Base-by-base conservation (phyloP, 1,284 basidiomycete species). In the Cerrena zonata region DNA sequence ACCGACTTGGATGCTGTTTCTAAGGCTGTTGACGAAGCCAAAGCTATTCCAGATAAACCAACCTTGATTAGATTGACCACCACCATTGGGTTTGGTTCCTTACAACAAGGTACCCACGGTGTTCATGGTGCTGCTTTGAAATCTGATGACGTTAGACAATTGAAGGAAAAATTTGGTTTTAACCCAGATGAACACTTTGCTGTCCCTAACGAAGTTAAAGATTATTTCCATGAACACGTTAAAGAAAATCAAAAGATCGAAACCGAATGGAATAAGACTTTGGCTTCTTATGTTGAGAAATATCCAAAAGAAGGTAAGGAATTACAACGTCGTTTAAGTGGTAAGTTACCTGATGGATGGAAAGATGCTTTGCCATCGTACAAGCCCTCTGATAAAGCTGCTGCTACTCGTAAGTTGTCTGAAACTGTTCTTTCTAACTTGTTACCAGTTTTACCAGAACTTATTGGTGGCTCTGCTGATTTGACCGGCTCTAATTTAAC, bases 71-170 rank as follows among this genome's bases (percentile, higher is more conserved):
- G 82, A 57, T 73, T 95, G 53, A 83, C 78, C 67, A 97, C 94
- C 55, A 95, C 89, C 54, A 97, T 97, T 59, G 94, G 94, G 49
- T 97, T 80, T 67, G 94, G 94, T 55, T 96, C 94, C 44, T 89
- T 89, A 75, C 81, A 84, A 65, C 87, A 93, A 72, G 94, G 94
- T 59, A 91, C 89, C 18, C 92, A 95, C 63, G 89, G 90, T 60
- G 91, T 95, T 56, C 94, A 97, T 71, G 94, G 94, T 61, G 64
- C 89, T 65, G 90, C 94, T 53, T 79, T 97, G 62, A 96, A 95
- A 81, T 78, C 88, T 27, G 94, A 97, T 66, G 94, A 97, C 68
- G 89, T 95, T 49, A 76, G 74, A 55, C 70, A 84, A 56, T 73
- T 97, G 62, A 97, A 97, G 81, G 72, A 76, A 63, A 90, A 88